Base-by-base conservation (phyloP, 371 early-diverging fungal species). In the Synchytrium microbalum region DNA sequence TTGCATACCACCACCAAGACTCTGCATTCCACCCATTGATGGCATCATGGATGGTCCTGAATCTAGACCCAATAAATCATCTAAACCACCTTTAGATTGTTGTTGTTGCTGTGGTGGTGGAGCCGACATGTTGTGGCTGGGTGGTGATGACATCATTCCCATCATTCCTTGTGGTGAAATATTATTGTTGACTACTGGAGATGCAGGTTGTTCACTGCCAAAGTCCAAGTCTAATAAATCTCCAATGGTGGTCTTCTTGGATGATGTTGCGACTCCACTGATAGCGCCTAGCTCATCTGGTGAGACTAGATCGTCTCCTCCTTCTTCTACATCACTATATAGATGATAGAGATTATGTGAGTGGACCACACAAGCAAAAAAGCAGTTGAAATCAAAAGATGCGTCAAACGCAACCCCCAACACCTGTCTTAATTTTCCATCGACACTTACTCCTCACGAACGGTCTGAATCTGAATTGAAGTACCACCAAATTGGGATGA, bases 141-240 rank as follows among this genome's bases (percentile, higher is more conserved):
- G 46, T 10, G 46, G 46, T 38, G 46, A 38, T 10, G 46, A 10
- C n/a, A n/a, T n/a, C n/a, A n/a, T n/a, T 38, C 46, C 46, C 5
- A 38, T 38, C 5, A 19, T 10, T 38, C 46, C 46, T 10, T 5
- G 10, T 10, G 46, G 5, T 10, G 46, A 38, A 10, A 38, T 38
- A 19, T 5, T 10, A 19, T 19, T 19, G 5, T 10, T 19, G 46
- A 19, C 19, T 10, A 38, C 46, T 10, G 46, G 46, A 10, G 46
- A 38, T 10, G 46, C 46, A 38, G 5, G 5, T 19, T 38, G 46
- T 38, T 38, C 46, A 59, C 29, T 68, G 8, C 78, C 81, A 69
- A 84, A 82, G 59, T 86, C 86, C 62, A 86, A 72, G 28, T 83
- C 82, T 56, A 86, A 73, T 59, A 86, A 67, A 64, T 86, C 81